Evolutionary conservation across 164 flowering plant genomes (phyloP).

Genomic region (Magnolia officinalis): DNA sequence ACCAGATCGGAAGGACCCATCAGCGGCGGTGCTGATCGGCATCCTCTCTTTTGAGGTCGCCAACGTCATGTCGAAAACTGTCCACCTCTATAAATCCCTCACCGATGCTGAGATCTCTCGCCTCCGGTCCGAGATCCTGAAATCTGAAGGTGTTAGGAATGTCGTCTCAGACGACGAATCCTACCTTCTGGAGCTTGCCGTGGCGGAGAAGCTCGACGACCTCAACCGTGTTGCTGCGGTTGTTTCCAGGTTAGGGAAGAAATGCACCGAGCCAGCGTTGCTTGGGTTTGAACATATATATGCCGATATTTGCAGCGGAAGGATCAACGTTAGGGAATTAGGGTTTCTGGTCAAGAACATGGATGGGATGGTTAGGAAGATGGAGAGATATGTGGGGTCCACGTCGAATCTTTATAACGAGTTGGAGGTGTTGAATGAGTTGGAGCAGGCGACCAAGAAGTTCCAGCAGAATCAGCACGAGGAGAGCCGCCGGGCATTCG

Average conservation of each 20-base stretch:
- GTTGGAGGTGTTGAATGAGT: conserved; percentile 77
- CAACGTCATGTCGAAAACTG: conserved; percentile 77
- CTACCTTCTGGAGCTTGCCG: conserved; percentile 57
- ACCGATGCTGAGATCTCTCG: conserved; percentile 52
- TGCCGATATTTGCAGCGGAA: conserved; percentile 62
- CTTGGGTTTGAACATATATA: conserved; percentile 94
- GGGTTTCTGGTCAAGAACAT: conserved; percentile 94
- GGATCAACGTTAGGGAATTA: conserved; percentile 66
- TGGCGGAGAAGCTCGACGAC: conserved; percentile 81
- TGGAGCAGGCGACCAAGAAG: conserved; percentile 76
- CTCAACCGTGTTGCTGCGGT: conserved; percentile 61
- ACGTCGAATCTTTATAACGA: conserved; percentile 66
- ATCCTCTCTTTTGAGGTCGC: conserved; percentile 94
- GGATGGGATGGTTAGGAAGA: conserved; percentile 83
- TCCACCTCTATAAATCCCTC: conserved; percentile 71
- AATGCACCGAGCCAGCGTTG: conserved; percentile 72
- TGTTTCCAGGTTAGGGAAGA: conserved; percentile 85
- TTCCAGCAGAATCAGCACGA: conserved; percentile 68
- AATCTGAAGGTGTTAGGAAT: conserved; percentile 58
- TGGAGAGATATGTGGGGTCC: conserved; percentile 75
- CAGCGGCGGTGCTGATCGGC: conserved; percentile 37
- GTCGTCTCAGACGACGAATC: conserved; percentile 61
- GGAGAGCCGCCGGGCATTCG: conserved; percentile 66
- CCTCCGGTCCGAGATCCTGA: conserved; percentile 56
- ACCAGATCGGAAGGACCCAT: conserved; percentile 20